Conservation (phyloP, 441 rosid genomes). For the Bruguiera hainesii region DNA sequence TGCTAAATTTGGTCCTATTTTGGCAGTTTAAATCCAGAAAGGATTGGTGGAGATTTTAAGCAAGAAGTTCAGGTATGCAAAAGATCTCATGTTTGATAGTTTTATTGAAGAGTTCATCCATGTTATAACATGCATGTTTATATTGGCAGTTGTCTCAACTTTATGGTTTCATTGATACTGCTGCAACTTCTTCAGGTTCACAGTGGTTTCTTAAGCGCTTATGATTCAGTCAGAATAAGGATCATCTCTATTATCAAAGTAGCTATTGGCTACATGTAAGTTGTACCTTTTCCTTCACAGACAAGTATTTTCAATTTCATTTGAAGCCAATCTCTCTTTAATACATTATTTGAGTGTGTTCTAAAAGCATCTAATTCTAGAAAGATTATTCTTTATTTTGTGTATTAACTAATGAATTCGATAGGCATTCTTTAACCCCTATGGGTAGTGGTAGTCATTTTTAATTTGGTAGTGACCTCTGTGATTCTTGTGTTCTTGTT, state of each 20-base stretch:
- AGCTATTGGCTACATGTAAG: slow-evolving; percentile 66
- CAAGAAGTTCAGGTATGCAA: slow-evolving; percentile 77
- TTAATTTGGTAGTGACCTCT: too few relatives aligned
- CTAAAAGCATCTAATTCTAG: too few relatives aligned
- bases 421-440: too few relatives aligned
- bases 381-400: too few relatives aligned
- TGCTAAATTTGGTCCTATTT: slow-evolving; percentile 14
- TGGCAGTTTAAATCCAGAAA: slow-evolving; percentile 82
- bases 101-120: background rate
- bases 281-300: slow-evolving; percentile 7
- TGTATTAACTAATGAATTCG: too few relatives aligned
- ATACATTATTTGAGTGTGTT: background rate
- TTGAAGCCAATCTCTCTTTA: background rate
- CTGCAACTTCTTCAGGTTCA: slow-evolving; percentile 59
- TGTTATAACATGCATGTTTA: background rate
- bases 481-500: too few relatives aligned
- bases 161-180: slow-evolving; percentile 14
- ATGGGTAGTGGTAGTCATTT: too few relatives aligned
- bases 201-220: slow-evolving; percentile 84
- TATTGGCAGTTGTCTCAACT: background rate
- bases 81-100: slow-evolving; percentile 6
- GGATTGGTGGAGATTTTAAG: slow-evolving; percentile 92
- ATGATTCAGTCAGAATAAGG: slow-evolving; percentile 87
- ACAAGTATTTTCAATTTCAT: background rate
- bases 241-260: slow-evolving; percentile 67